A percentile compares a stretch with the other conserved stretches of the same genome.
phyloP scores from a whole-genome alignment of 345 rosid genomes.

The Brassica napus region Da-Ae NC_063452.1:61795001-61795500 shows the following conservation, averaged over 20 bases:
- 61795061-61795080: neutral
- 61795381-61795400: neutral
- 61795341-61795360: neutral
- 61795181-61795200: neutral
- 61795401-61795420: neutral
- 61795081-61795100: neutral
- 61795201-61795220: neutral
- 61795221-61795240: neutral
- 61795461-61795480: neutral
- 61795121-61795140: neutral
- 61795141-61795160: neutral
- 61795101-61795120: neutral
- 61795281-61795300: neutral
- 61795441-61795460: neutral
- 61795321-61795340: neutral
- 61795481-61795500: neutral
- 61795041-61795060: neutral
- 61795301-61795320: neutral
- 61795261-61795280: conserved; percentile 14
- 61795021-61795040: neutral
- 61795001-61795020: neutral
- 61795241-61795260: neutral
- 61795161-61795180: neutral
- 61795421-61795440: neutral
- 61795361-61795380: neutral